These are phyloP conservation scores for Sugiyamaella novakii DNA, from an alignment of 1,139 yeast species.

Conservation along the genomic window DNA sequence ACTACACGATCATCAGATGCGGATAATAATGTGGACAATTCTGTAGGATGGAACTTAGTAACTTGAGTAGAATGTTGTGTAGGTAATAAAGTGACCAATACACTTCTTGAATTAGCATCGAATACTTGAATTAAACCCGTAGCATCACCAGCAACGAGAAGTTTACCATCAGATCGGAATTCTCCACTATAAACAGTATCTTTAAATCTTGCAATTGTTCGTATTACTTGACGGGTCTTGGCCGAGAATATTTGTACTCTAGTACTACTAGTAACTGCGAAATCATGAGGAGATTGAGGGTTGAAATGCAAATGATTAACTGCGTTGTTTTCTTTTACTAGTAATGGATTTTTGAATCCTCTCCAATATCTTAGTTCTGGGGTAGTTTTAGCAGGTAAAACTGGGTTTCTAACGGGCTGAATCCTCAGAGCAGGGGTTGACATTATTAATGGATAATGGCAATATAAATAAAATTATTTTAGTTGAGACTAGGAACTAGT, in stretches of 20 bases:
- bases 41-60: constrained; percentile 83
- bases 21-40: constrained; percentile 71
- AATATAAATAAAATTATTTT: constrained; percentile 5
- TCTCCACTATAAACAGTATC: constrained; percentile 89
- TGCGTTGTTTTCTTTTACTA: constrained; percentile 92
- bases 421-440: constrained; percentile 76
- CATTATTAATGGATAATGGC: constrained; percentile 50
- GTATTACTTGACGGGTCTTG: constrained; percentile 85
- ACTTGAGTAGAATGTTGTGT: constrained; percentile 89
- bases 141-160: constrained; percentile 86
- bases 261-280: constrained; percentile 91
- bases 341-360: constrained; percentile 77
- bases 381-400: constrained; percentile 79
- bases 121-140: constrained; percentile 83
- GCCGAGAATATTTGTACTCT: constrained; percentile 90
- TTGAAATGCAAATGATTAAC: constrained; percentile 86
- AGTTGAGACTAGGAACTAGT: not conserved
- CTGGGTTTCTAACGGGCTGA: constrained; percentile 69
- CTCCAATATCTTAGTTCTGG: constrained; percentile 97
- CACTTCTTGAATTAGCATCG: constrained; percentile 79
- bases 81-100: constrained; percentile 78
- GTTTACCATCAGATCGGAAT: constrained; percentile 78
- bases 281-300: constrained; percentile 84
- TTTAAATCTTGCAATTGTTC: constrained; percentile 87
- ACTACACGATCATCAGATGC: constrained; percentile 92